phyloP scores from a whole-genome alignment of 352 stramenopile genomes.

The Globisporangium recalcitrans region DNA sequence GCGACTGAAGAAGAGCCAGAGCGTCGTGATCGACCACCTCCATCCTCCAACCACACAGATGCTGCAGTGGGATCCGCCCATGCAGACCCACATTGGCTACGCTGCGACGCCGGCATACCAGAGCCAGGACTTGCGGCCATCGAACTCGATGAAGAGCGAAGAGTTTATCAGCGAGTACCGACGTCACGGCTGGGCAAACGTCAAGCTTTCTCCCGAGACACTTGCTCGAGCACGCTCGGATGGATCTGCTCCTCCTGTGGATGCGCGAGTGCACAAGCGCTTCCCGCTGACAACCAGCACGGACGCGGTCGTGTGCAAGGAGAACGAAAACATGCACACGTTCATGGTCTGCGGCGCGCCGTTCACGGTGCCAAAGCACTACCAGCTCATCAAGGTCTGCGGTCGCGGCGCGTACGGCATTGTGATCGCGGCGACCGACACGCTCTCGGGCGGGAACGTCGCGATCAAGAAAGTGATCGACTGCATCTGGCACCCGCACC shows the following conservation, averaged over 20 bases:
- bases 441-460: slow-evolving; percentile 73
- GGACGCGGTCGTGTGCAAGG: slow-evolving; percentile 74
- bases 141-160: slow-evolving; percentile 27
- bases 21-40: slow-evolving; percentile 63
- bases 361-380: slow-evolving; percentile 83
- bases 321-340: slow-evolving; percentile 85
- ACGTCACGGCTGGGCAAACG: slow-evolving; percentile 72
- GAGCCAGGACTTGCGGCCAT: slow-evolving; percentile 10
- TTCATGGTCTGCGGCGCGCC: slow-evolving; percentile 88
- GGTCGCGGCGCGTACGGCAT: slow-evolving; percentile 86
- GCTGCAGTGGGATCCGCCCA: slow-evolving; percentile 60
- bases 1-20: slow-evolving; percentile 72
- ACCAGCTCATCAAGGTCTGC: slow-evolving; percentile 87
- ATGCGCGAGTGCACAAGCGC: slow-evolving; percentile 32
- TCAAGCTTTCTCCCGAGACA: slow-evolving; percentile 69
- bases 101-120: slow-evolving; percentile 30
- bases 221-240: slow-evolving; percentile 51
- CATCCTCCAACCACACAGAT: slow-evolving; percentile 68
- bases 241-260: slow-evolving; percentile 36
- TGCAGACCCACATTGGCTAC: slow-evolving; percentile 20
- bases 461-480: slow-evolving; percentile 91
- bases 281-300: slow-evolving; percentile 27
- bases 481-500: slow-evolving; percentile 86
- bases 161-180: slow-evolving; percentile 42
- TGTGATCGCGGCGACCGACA: slow-evolving; percentile 85